Conservation (phyloP, 2,329 filamentous ascomycete species). For the Lachnellula hyalina region DNA sequence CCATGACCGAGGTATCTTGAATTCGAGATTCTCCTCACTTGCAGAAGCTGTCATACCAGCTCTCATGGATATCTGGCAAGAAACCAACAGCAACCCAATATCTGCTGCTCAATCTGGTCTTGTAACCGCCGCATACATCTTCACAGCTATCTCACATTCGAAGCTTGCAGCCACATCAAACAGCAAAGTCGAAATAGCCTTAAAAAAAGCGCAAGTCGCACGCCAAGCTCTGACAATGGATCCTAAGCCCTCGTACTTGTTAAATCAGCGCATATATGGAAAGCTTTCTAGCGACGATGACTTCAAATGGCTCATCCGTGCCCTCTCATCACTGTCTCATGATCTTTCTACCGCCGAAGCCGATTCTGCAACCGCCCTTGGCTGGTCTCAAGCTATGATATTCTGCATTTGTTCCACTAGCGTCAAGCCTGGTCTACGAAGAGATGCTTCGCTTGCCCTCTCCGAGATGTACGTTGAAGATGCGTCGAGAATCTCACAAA, state of each 20-base stretch:
- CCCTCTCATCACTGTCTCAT: slow-evolving; percentile 57
- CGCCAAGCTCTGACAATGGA: slow-evolving; percentile 62
- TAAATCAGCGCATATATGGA: slow-evolving; percentile 79
- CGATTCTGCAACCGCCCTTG: slow-evolving; percentile 47
- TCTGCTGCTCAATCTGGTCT: slow-evolving; percentile 76
- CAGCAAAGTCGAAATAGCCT: slow-evolving; percentile 49
- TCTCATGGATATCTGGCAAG: slow-evolving; percentile 67
- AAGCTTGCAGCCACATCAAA: slow-evolving; percentile 49
- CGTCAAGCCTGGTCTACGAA: slow-evolving; percentile 57
- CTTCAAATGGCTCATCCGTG: slow-evolving; percentile 67
- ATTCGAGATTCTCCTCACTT: slow-evolving; percentile 45
- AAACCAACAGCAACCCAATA: slow-evolving; percentile 72
- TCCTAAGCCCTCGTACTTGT: slow-evolving; percentile 82
- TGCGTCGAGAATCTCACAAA: slow-evolving; percentile 52
- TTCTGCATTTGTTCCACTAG: slow-evolving; percentile 64
- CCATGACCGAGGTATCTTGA: slow-evolving; percentile 40
- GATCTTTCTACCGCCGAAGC: slow-evolving; percentile 43
- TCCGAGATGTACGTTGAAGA: slow-evolving; percentile 58
- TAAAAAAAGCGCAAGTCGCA: slow-evolving; percentile 58
- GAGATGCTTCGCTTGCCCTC: slow-evolving; percentile 56
- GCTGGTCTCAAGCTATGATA: slow-evolving; percentile 84
- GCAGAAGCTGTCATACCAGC: slow-evolving; percentile 48
- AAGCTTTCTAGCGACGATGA: slow-evolving; percentile 74
- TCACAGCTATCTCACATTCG: slow-evolving; percentile 55
- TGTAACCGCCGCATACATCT: slow-evolving; percentile 73